Conservation (phyloP, 2,329 filamentous ascomycete species). For the Pezicula neosporulosa region DNA sequence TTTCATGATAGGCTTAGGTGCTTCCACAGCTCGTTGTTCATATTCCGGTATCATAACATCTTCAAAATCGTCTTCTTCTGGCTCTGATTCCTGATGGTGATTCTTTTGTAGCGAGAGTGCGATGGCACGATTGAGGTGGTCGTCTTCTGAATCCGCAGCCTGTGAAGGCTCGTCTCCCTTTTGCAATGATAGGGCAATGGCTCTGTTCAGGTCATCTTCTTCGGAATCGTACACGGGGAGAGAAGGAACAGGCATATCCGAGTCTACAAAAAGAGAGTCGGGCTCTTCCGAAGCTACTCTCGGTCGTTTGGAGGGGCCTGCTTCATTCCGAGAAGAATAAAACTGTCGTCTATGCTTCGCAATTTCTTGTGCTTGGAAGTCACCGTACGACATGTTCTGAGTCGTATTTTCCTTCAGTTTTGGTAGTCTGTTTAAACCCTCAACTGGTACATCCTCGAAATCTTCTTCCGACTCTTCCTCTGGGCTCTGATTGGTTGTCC, state of each 20-base stretch:
- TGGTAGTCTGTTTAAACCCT: conserved; percentile 30
- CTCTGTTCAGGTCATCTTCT: conserved; percentile 69
- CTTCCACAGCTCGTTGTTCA: conserved; percentile 50
- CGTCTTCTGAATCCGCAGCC: conserved; percentile 51
- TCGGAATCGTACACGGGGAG: conserved; percentile 14
- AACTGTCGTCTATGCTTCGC: conserved; percentile 18
- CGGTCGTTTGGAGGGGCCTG: conserved; percentile 8
- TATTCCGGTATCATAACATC: conserved; percentile 52
- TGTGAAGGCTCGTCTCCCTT: conserved; percentile 24
- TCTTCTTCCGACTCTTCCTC: conserved; percentile 67
- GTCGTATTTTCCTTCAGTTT: conserved; percentile 14
- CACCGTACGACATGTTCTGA: conserved; percentile 20
- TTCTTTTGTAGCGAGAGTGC: conserved; percentile 76
- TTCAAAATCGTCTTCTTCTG: conserved; percentile 40
- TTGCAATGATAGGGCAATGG: conserved; percentile 80
- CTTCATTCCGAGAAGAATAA: conserved; percentile 14
- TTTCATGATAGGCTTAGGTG: conserved; percentile 47
- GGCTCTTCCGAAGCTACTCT: conserved; percentile 15
- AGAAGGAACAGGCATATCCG: neutral
- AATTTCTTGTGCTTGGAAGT: conserved; percentile 23
- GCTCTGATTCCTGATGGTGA: conserved; percentile 34
- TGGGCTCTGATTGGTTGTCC: conserved; percentile 52
- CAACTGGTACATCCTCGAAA: conserved; percentile 33
- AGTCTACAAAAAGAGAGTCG: conserved; percentile 26
- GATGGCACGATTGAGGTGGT: conserved; percentile 78